Base-by-base conservation (phyloP, 768 basidiomycete genomes). In the Rossbeevera mucosa region DNA sequence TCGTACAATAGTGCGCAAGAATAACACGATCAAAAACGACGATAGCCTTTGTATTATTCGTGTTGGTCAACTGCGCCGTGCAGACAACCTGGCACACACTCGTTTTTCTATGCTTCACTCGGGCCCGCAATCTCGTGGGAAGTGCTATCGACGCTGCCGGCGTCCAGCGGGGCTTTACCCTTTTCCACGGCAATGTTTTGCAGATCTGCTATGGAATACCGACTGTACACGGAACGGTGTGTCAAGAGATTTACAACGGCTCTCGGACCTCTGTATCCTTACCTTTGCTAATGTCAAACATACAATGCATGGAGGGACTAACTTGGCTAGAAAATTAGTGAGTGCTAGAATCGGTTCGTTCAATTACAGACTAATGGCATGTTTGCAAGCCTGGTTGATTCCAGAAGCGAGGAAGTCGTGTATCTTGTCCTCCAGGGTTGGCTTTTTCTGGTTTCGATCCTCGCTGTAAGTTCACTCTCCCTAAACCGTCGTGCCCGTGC, bases 21-120 rank as follows among this genome's bases (percentile, higher is more conserved):
- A 69, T 80, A 47, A 80, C 77, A 7, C 59, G 78, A 30, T 78
- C 76, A n/a, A 75, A 71, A 9, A 74, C 72, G 61, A 80, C 79
- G 29, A 69, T 74, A 5, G 55, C 71, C 30, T 83, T 79, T 62
- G 77, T 80, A 59, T 63, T 74, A 36, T 65, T 80, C 51, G 73
- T 77, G 25, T 56, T 82, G 42, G 42, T 71, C 24, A 71, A 70
- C 49, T 77, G 73, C 52, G 48, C 74, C 38, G 61, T 70, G 22
- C 74, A 80, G 47, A 70, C 67, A 51, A 58, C 67, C 12, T 58
- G 80, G 9, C 79, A 80, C 55, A 65, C 64, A 13, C 44, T 73
- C 22, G 63, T 74, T 3, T 72, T 75, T 41, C 53, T 55, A 4
- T 70, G 72, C 48, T 79, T 76, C 52, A 45, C 64, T 2, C 53